Evolutionary conservation across 345 rosid genomes (phyloP), one percentile per base, ranked within the genome.

Genomic region (Populus alba): DNA sequence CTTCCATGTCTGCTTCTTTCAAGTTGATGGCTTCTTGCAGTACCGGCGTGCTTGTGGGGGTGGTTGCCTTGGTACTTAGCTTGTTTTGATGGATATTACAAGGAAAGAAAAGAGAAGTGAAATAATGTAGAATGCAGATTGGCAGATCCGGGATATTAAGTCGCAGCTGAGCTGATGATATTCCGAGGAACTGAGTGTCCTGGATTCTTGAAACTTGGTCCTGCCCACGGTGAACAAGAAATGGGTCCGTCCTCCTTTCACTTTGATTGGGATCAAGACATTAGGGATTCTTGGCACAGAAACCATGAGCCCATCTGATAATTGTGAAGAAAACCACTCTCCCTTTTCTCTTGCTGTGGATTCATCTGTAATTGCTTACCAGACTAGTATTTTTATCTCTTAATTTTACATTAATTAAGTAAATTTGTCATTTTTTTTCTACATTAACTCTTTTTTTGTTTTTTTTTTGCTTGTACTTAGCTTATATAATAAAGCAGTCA

Each of bases 51-150:
- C 59, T 25, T 41, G 33, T 68, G 70, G 75, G 80, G 38, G 31
- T 83, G 38, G 31, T 84, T 18, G 41, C 82, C 16, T 68, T 87
- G 12, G 69, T 89, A 17, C 6, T 9, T 75, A 73, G 79, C 75
- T 83, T 82, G 43, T 77, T 74, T 67, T 85, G 71, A 80, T 70
- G 53, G 27, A 29, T 29, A 55, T 57, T 16, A 69, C 20, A 55
- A 35, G 51, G 35, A 66, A 67, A 43, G 5, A 29, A 49, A 73
- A 59, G 33, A 45, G 15, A 78, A 8, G 25, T 71, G 75, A 20
- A 83, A 85, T 87, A 84, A 86, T 83, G 83, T 47, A 35, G 81
- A 84, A 78, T 35, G 81, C 85, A 78, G 80, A 81, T 71, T 71
- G 72, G 73, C 86, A 82, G 90, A 89, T 89, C 91, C 82, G 79